These are phyloP conservation scores for Metschnikowia proteae DNA, from an alignment of 805 yeast species.

Conservation along the genomic window DNA sequence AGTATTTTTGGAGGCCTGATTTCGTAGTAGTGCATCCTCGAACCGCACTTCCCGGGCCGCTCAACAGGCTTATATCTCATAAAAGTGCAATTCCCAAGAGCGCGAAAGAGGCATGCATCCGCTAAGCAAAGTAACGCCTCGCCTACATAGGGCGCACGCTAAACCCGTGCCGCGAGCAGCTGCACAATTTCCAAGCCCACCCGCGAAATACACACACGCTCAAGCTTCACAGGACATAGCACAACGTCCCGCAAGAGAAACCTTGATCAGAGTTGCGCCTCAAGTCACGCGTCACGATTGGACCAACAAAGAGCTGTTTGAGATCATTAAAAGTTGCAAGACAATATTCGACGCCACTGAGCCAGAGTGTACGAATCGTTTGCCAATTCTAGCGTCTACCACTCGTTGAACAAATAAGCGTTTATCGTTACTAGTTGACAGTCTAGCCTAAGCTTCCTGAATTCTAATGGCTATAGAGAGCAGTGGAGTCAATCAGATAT, in stretches of 20 bases:
- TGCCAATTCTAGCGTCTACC: background rate
- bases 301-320: background rate
- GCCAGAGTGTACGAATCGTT: background rate
- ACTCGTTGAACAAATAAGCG: background rate
- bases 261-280: background rate
- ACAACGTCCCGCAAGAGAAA: background rate
- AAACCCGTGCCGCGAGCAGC: constrained; percentile 6
- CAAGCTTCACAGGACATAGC: background rate
- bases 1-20: background rate
- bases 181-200: constrained; percentile 3
- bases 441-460: too few species aligned
- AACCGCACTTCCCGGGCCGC: background rate
- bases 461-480: constrained; percentile 49
- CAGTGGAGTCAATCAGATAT: constrained; percentile 67
- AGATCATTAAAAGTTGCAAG: background rate
- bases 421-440: background rate
- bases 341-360: background rate
- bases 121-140: background rate
- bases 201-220: constrained; percentile 5
- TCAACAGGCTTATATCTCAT: background rate
- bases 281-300: background rate
- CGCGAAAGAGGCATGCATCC: background rate
- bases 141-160: background rate
- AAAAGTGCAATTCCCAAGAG: background rate
- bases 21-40: background rate